Percentiles rank a stretch among this genome's conserved stretches.
Evolutionary conservation across 176 grass and related monocot species (phyloP).

Genomic region (Triticum dicoccoides): DNA sequence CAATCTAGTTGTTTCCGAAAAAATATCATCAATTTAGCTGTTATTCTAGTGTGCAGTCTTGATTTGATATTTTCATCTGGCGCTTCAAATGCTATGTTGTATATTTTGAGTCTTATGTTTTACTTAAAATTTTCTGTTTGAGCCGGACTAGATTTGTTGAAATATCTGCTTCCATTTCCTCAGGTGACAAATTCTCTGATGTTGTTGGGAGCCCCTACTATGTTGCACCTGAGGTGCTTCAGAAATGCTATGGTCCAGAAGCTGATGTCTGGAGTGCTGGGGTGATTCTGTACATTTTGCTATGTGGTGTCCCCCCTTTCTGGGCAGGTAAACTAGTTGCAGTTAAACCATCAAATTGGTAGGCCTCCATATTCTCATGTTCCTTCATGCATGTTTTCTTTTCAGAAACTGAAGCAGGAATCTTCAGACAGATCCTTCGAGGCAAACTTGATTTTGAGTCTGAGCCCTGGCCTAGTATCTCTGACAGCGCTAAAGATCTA

Average conservation of each 20-base stretch:
- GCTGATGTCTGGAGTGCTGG: slow-evolving; percentile 99
- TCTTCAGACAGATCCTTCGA: slow-evolving; percentile 96
- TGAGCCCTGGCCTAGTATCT: slow-evolving; percentile 94
- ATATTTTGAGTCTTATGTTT: background rate
- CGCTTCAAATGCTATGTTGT: background rate
- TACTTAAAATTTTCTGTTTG: background rate
- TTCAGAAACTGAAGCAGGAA: slow-evolving; percentile 96
- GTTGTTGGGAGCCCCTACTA: slow-evolving; percentile 99
- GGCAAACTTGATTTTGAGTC: slow-evolving; percentile 96
- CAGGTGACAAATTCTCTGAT: slow-evolving; percentile 86
- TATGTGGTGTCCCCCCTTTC: slow-evolving; percentile 97
- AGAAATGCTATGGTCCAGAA: slow-evolving; percentile 96
- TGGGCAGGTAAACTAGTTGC: slow-evolving; percentile 74
- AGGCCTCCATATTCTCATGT: slow-evolving; percentile 23
- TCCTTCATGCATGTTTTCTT: slow-evolving; percentile 33
- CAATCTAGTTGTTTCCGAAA: background rate
- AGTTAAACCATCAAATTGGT: background rate
- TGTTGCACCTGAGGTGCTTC: slow-evolving; percentile 94
- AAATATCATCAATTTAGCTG: background rate
- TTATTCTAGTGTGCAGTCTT: background rate
- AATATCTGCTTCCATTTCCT: slow-evolving; percentile 19
- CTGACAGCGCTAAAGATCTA: slow-evolving; percentile 91
- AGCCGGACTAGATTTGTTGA: slow-evolving; percentile 6
- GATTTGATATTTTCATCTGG: slow-evolving; percentile 11
- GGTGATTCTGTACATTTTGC: slow-evolving; percentile 96